Conservation (phyloP, 2,329 filamentous ascomycete genomes). For the Penicillium sumatraense region DNA sequence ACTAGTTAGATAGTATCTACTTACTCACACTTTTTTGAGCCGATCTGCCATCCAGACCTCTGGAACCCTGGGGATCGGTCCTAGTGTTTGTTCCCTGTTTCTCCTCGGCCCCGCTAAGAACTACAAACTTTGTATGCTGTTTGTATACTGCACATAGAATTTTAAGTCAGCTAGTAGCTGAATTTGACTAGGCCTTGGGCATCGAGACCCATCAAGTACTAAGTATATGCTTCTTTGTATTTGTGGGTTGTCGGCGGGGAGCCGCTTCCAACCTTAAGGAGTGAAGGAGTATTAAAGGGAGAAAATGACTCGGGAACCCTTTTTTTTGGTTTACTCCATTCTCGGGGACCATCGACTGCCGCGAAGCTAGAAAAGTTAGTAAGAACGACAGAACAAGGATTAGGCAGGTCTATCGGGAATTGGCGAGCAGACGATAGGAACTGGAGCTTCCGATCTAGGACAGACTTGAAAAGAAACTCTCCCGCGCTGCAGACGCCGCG, state of each 20-base stretch:
- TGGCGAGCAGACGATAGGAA: not conserved
- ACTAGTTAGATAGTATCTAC: not conserved
- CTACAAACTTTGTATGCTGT: not conserved
- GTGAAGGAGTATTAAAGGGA: no score
- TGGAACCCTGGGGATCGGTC: not conserved
- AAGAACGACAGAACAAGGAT: not conserved
- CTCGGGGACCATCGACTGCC: not conserved
- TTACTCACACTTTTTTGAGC: not conserved
- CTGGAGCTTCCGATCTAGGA: slow-evolving; percentile 2
- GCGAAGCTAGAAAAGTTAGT: slow-evolving; percentile 1
- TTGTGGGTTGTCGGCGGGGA: no score
- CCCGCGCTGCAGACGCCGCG: slow-evolving; percentile 11
- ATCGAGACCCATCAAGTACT: no score
- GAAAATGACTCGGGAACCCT: slow-evolving; percentile 1
- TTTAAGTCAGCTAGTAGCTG: no score
- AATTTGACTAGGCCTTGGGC: no score
- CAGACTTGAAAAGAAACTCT: not conserved
- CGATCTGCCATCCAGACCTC: not conserved
- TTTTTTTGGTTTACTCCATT: no score
- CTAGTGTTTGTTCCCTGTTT: not conserved
- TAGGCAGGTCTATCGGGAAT: not conserved
- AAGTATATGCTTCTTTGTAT: not conserved
- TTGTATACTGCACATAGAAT: no score
- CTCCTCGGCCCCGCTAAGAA: not conserved
- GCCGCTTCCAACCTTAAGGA: not conserved